phyloP scores from a whole-genome alignment of 225 moss, liverwort and hornwort genomes.

The Ulota crispa region DNA sequence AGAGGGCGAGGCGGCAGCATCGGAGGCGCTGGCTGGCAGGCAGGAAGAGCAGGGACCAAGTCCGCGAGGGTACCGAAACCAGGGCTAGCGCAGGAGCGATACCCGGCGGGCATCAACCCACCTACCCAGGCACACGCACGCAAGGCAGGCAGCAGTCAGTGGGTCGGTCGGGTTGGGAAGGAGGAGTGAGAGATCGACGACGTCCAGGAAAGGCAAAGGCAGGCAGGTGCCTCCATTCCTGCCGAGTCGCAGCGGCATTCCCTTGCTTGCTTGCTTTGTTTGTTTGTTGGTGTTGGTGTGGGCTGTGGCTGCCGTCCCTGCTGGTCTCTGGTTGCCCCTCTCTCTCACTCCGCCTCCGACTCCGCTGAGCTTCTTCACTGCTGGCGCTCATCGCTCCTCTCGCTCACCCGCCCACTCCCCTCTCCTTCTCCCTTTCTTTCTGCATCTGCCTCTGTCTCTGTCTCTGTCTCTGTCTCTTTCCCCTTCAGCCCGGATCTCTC shows the following conservation, averaged over 20 bases:
- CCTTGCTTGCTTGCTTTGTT: not conserved
- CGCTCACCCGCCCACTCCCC: not conserved
- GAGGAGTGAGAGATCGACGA: not conserved
- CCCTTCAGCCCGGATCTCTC: not conserved
- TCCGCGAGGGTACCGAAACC: not conserved
- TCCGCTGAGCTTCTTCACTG: not conserved
- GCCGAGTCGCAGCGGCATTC: not conserved
- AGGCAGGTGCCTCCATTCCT: not conserved
- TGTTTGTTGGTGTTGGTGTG: no score
- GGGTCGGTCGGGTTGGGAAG: not conserved
- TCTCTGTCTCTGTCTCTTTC: not conserved
- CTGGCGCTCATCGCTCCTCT: not conserved
- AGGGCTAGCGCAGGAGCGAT: not conserved
- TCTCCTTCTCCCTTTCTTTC: not conserved
- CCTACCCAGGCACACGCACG: no score
- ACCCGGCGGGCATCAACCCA: not conserved
- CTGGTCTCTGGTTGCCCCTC: no score
- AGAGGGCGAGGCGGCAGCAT: conserved; percentile 7
- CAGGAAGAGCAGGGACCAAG: not conserved
- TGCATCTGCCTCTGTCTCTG: not conserved
- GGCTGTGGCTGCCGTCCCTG: not conserved
- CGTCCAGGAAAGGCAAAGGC: not conserved
- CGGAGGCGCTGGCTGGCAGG: conserved; percentile 1
- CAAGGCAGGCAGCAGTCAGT: not conserved
- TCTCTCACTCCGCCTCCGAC: no score